phyloP scores from a whole-genome alignment of 345 rosid species.

The Turritis glabra region DNA sequence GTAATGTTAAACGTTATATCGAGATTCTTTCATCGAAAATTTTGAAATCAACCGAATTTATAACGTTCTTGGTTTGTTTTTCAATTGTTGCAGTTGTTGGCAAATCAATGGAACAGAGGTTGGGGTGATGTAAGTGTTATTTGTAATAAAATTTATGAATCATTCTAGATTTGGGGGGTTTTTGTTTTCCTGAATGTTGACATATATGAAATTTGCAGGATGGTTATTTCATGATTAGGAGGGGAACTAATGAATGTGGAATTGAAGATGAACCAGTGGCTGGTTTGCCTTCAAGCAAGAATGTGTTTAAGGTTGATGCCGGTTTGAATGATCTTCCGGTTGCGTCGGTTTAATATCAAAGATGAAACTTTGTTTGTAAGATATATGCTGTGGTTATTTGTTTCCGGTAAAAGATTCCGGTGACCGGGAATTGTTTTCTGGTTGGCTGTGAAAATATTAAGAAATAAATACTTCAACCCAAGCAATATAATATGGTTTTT shows the following conservation, averaged over 20 bases:
- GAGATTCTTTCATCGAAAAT: not conserved
- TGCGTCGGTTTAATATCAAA: constrained; percentile 43
- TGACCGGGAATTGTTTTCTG: not conserved
- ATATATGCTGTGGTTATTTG: constrained; percentile 15
- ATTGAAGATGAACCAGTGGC: constrained; percentile 79
- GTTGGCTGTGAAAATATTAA: constrained; percentile 25
- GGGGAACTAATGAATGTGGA: constrained; percentile 91
- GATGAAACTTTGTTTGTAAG: constrained; percentile 16
- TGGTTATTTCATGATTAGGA: constrained; percentile 84
- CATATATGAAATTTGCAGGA: constrained; percentile 53
- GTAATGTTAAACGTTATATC: constrained; percentile 38
- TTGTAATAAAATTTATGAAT: not conserved
- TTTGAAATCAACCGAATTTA: not conserved
- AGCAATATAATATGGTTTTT: not conserved
- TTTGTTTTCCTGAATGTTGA: not conserved
- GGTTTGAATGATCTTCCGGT: constrained; percentile 38
- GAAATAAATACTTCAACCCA: constrained; percentile 16
- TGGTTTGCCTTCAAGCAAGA: constrained; percentile 79
- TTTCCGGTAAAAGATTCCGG: constrained; percentile 24
- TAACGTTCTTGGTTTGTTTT: not conserved
- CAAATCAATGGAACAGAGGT: constrained; percentile 89
- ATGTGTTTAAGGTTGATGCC: constrained; percentile 53
- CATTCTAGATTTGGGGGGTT: not conserved
- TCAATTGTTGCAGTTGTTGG: constrained; percentile 65
- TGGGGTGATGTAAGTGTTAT: constrained; percentile 87